Evolutionary conservation across 2,329 filamentous ascomycete species (phyloP), one percentile per base, ranked within the genome.

Genomic region (Hypoxylon sp.): DNA sequence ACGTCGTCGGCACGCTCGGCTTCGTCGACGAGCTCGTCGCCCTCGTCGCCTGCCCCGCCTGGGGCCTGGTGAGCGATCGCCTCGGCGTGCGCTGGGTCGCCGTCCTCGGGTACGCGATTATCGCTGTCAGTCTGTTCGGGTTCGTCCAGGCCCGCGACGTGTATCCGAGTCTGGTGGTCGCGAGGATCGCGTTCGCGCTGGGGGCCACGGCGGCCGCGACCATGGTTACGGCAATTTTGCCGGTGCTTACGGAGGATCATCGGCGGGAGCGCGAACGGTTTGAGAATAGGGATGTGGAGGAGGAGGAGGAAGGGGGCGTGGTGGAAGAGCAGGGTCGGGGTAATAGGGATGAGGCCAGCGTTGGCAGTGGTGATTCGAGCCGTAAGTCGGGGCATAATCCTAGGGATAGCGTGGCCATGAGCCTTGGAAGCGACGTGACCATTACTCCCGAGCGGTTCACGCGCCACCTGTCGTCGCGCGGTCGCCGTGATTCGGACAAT

Each of bases 191-290:
- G 57, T 99, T 99, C 78, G 95, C 94, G 69, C 71, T 97, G 17
- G 95, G 95, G 22, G 95, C 92, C 19, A 93, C 94, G n/a, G 95
- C 94, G 20, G 89, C 91, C 4, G 86, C 93, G 13, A 98, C 95
- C 1, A 99, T 99, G 95, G 95, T 99, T 19, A 98, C 95, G 7
- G 95, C 95, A 3, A 93, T 97, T 47, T 83, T 99, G 22, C 95
- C 95, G 1, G 89, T 85, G 10, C 78, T 90, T 68, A 89, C 87
- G 4, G 84, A 85, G 65, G 85, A 87, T 30, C 79, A 74, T 39
- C 74, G 73, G 39, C 74, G 73, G 39, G 67, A 71, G 39, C 20
- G 73, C 41, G 69, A 59, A 59, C 66, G 68, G 52, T 26, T 4
- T 26, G 24, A 26, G 24, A 7, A 26, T 26, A 26, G 24, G 52